phyloP scores from a whole-genome alignment of 805 yeast species.

The Candida ortonii region DNA sequence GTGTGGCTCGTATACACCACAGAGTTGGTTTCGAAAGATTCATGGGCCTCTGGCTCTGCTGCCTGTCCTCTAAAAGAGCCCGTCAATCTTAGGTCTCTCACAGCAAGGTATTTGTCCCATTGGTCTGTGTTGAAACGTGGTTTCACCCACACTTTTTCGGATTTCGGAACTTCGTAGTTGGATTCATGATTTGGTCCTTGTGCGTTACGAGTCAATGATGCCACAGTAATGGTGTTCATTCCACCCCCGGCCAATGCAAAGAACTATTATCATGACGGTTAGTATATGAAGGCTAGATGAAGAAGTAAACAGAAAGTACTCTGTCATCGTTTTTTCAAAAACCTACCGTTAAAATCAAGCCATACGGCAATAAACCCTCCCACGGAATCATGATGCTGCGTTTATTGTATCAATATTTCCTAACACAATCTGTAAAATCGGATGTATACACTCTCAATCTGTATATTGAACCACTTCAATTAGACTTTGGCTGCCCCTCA shows the following conservation, averaged over 20 bases:
- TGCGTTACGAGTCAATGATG: constrained; percentile 32
- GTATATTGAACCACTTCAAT: neutral
- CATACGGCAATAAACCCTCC: constrained; percentile 65
- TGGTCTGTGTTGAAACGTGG: constrained; percentile 52
- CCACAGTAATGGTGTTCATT: constrained; percentile 32
- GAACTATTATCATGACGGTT: constrained; percentile 28
- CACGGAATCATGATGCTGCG: constrained; percentile 54
- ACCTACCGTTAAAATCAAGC: constrained; percentile 51
- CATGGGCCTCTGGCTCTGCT: constrained; percentile 68
- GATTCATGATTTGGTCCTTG: constrained; percentile 36
- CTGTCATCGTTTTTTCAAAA: neutral
- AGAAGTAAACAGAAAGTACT: no score
- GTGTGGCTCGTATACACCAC: constrained; percentile 34
- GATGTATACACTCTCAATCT: no score
- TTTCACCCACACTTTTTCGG: constrained; percentile 49
- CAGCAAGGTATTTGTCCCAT: constrained; percentile 57
- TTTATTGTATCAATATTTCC: no score
- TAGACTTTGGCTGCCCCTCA: no score
- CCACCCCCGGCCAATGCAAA: constrained; percentile 56
- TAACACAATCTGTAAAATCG: no score
- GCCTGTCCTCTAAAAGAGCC: constrained; percentile 70
- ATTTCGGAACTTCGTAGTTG: constrained; percentile 37
- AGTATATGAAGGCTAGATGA: neutral
- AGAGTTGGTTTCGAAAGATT: constrained; percentile 70
- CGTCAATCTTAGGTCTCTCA: constrained; percentile 74